phyloP scores from a whole-genome alignment of 2,329 filamentous ascomycete species.

The Fusarium sp. region DNA sequence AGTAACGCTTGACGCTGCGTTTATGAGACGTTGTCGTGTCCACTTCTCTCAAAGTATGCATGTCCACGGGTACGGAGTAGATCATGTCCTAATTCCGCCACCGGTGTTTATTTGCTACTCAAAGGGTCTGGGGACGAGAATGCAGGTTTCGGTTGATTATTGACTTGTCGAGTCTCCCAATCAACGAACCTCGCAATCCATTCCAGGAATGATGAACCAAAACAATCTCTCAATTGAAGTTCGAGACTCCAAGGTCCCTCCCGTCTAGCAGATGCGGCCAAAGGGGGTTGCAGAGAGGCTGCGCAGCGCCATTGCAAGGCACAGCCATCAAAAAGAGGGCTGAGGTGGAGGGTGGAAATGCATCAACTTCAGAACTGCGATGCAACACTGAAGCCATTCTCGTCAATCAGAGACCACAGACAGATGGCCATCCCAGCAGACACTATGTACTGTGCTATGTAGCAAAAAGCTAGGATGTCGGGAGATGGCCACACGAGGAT shows the following conservation, averaged over 20 bases:
- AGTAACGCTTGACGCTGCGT: conserved; percentile 6
- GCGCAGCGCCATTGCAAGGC: conserved; percentile 43
- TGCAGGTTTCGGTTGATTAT: background rate
- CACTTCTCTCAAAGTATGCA: background rate
- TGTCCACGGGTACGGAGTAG: conserved; percentile 1
- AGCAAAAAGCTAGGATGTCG: conserved; percentile 11
- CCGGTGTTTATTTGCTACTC: conserved; percentile 18
- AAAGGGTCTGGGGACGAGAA: conserved; percentile 4
- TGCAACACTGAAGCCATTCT: conserved; percentile 24
- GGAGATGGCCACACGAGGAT: conserved; percentile 32
- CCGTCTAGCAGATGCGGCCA: background rate
- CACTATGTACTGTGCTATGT: conserved; percentile 15
- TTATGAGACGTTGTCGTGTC: conserved; percentile 18
- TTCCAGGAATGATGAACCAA: conserved; percentile 10
- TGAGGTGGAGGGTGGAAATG: conserved; percentile 47
- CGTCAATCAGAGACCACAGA: conserved; percentile 10
- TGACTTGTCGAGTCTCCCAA: conserved; percentile 5
- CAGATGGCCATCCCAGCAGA: conserved; percentile 28
- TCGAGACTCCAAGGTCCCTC: background rate
- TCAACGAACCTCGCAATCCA: background rate
- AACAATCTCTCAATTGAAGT: background rate
- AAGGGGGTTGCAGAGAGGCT: conserved; percentile 35
- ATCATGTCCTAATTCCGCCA: conserved; percentile 14
- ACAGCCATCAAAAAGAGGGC: conserved; percentile 47
- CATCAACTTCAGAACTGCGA: conserved; percentile 19